Evolutionary conservation across 2,329 filamentous ascomycete genomes (phyloP).

Genomic region (Fusarium sp.): DNA sequence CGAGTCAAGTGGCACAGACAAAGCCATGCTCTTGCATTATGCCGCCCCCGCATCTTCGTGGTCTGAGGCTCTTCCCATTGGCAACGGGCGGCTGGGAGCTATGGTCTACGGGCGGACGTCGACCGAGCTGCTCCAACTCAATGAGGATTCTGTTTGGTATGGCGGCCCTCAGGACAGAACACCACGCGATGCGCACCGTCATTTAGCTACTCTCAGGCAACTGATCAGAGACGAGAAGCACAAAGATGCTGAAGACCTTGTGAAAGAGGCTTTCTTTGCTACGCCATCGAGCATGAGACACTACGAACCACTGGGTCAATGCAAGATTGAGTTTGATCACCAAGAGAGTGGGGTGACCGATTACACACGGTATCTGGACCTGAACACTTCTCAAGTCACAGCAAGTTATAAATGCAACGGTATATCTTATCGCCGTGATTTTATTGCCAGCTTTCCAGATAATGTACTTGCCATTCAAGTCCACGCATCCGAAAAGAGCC

Average conservation of each 20-base stretch:
- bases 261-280: conserved; percentile 38
- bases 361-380: conserved; percentile 54
- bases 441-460: conserved; percentile 55
- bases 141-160: conserved; percentile 61
- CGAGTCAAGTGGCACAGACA: neutral
- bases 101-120: conserved; percentile 57
- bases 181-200: conserved; percentile 45
- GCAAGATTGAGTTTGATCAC: conserved; percentile 54
- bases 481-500: conserved; percentile 31
- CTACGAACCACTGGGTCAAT: conserved; percentile 47
- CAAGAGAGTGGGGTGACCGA: conserved; percentile 33
- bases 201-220: conserved; percentile 31
- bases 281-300: conserved; percentile 43
- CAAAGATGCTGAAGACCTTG: conserved; percentile 38
- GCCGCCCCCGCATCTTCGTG: conserved; percentile 39
- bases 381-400: conserved; percentile 49
- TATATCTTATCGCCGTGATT: conserved; percentile 48
- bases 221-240: conserved; percentile 41
- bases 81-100: conserved; percentile 56
- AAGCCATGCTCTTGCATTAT: conserved; percentile 37
- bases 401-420: conserved; percentile 52
- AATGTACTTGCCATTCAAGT: conserved; percentile 47
- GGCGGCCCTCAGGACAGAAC: conserved; percentile 57
- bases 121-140: conserved; percentile 55
- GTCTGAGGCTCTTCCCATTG: conserved; percentile 56